These are phyloP conservation scores for Xerocomellus intermedius DNA, from an alignment of 768 basidiomycete species.

Conservation along the genomic window DNA sequence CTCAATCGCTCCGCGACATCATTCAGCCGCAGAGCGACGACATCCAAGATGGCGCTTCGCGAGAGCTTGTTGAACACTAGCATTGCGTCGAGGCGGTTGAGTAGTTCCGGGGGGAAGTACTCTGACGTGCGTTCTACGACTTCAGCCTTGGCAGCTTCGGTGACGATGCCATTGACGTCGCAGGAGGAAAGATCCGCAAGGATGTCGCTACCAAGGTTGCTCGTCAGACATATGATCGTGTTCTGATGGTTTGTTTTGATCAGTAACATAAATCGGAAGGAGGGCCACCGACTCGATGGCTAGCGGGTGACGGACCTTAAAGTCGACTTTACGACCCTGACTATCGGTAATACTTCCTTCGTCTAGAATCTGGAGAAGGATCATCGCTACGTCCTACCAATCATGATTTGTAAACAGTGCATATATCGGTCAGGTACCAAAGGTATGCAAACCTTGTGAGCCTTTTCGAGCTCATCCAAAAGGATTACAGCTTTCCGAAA, in stretches of 20 bases:
- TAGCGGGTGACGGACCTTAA: conserved; percentile 52
- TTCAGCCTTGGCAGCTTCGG: conserved; percentile 54
- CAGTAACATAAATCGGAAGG: not conserved
- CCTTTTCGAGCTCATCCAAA: conserved; percentile 70
- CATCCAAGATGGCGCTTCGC: conserved; percentile 65
- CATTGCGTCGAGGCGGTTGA: conserved; percentile 86
- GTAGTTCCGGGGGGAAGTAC: conserved; percentile 86
- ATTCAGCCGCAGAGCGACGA: conserved; percentile 71
- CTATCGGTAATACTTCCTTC: conserved; percentile 90
- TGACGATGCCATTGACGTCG: conserved; percentile 62
- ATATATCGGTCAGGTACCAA: not conserved
- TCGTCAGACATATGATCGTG: conserved; percentile 88
- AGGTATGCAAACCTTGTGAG: conserved; percentile 61
- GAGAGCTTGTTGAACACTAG: conserved; percentile 91
- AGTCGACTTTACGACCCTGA: conserved; percentile 89
- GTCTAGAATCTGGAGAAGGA: conserved; percentile 87
- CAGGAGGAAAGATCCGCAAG: conserved; percentile 67
- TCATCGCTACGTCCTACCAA: conserved; percentile 77
- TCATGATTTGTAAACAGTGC: not conserved
- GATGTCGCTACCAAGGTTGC: conserved; percentile 81
- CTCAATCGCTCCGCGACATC: conserved; percentile 71
- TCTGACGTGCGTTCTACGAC: conserved; percentile 75
- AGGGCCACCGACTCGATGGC: not conserved
- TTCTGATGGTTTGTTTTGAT: conserved; percentile 45
- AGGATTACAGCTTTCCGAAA: conserved; percentile 51